Base-by-base conservation (phyloP, 2,329 filamentous ascomycete genomes). In the Claviceps citrina region DNA sequence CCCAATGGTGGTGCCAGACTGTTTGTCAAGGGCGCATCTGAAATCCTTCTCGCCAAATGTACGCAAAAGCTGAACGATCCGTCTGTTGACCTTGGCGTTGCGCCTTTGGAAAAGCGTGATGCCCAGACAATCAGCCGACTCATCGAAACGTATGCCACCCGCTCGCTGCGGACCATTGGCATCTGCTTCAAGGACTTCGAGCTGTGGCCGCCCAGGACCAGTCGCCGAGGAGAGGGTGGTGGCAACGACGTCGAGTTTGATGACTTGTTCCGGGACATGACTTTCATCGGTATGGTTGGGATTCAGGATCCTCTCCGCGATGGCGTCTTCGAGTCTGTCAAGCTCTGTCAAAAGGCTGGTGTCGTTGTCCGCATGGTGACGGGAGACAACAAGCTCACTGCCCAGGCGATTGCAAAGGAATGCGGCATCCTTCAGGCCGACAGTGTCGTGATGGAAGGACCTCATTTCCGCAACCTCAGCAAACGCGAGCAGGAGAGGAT, bases 341-440 rank as follows among this genome's bases (percentile, higher is more conserved):
- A 65, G 43, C 68, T 77, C 43, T 87, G 83, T 53, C 81, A 87
- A 54, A 68, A 71, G 41, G 83, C 83, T 4, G 83, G 83, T 44
- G 82, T 89, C 9, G 72, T 80, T 44, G 81, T 87, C 15, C 80
- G 83, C 52, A 89, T 89, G 83, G 83, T 89, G 3, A 89, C 83
- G 4, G 83, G 83, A 46, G 83, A 89, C 62, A 87, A 89, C 61
- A 76, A 81, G 48, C 63, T 83, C 43, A 89, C 83, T 7, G 83
- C 83, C 1, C 74, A 81, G 55, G 80, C 83, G 18, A 89, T 89
- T 50, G 83, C 83, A 16, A 71, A 70, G 48, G 82, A 87, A 50
- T 86, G 82, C 55, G 81, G 82, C 31, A 87, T 89, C 44, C 68
- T 83, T 41, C 75, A 76, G 31, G 60, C 68, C 3, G 71, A 76